Conservation (phyloP, 129 eudicot genomes). For the Dittrichia graveolens region DNA sequence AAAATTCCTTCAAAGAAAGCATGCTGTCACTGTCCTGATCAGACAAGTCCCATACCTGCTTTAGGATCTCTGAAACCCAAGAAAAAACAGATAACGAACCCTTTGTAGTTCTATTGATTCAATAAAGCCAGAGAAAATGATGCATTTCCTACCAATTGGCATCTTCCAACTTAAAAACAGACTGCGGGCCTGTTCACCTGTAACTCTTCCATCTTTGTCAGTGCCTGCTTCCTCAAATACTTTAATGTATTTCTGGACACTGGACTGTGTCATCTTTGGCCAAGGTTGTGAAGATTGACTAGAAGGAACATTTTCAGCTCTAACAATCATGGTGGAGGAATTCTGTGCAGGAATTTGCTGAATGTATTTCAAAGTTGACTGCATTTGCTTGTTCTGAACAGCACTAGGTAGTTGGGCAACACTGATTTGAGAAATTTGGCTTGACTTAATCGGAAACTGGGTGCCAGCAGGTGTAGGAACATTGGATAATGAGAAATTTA, state of each 20-base stretch:
- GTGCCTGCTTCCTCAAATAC: constrained; percentile 83
- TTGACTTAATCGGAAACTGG: constrained; percentile 29
- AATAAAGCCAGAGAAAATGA: neutral
- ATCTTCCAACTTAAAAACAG: constrained; percentile 86
- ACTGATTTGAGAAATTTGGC: constrained; percentile 24
- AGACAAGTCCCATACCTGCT: constrained; percentile 93
- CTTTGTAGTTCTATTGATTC: too few species aligned
- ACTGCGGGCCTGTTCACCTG: constrained; percentile 80
- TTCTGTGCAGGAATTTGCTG: constrained; percentile 49
- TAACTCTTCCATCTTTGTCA: constrained; percentile 84
- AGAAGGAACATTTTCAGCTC: constrained; percentile 40
- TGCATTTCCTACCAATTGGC: constrained; percentile 64
- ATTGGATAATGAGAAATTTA: constrained; percentile 44
- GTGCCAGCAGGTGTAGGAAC: constrained; percentile 37
- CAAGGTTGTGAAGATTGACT: constrained; percentile 57
- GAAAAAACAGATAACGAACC: constrained; percentile 7
- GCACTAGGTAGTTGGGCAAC: constrained; percentile 41
- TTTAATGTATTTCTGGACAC: constrained; percentile 81
- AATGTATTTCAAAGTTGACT: constrained; percentile 40
- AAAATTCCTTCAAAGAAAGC: constrained; percentile 89
- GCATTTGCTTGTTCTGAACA: constrained; percentile 47
- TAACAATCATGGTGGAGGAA: constrained; percentile 29
- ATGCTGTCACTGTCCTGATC: constrained; percentile 93
- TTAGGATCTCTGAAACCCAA: constrained; percentile 64
- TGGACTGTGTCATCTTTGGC: constrained; percentile 82